phyloP scores from a whole-genome alignment of 495 filamentous ascomycete species.

The Aspergillus nanangensis region DNA sequence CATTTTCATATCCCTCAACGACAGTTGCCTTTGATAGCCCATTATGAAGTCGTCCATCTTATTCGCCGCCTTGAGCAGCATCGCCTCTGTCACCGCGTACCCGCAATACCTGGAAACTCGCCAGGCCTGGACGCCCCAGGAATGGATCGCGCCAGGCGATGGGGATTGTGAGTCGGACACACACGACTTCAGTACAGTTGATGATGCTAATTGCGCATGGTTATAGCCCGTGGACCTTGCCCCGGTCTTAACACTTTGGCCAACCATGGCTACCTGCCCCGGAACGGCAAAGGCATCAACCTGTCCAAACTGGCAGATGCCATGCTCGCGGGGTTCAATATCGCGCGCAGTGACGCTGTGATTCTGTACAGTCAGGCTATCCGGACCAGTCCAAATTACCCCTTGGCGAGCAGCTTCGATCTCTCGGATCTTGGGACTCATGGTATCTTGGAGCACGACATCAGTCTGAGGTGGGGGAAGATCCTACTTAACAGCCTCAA shows the following conservation, averaged over 20 bases:
- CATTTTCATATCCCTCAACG: too few relatives aligned
- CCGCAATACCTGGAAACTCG: slow-evolving; percentile 7
- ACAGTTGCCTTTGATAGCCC: too few relatives aligned
- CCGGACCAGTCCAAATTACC: slow-evolving; percentile 6
- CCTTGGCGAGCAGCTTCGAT: slow-evolving; percentile 2
- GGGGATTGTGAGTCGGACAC: slow-evolving; percentile 6
- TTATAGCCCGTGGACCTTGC: slow-evolving; percentile 21
- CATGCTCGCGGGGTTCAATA: slow-evolving; percentile 12
- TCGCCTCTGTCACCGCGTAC: slow-evolving; percentile 4
- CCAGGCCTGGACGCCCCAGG: slow-evolving; percentile 1
- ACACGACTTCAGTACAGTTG: not conserved
- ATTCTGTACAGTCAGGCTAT: slow-evolving; percentile 7
- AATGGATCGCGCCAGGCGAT: slow-evolving; percentile 9
- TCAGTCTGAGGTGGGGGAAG: slow-evolving; percentile 11
- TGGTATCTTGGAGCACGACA: slow-evolving; percentile 12
- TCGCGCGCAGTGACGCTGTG: slow-evolving; percentile 6
- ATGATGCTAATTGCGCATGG: not conserved
- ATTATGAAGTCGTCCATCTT: slow-evolving; percentile 10
- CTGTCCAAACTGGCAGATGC: slow-evolving; percentile 10
- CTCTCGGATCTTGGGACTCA: slow-evolving; percentile 6
- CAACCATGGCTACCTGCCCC: slow-evolving; percentile 53
- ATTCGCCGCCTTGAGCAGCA: not conserved
- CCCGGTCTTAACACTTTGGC: slow-evolving; percentile 52
- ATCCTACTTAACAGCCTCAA: too few relatives aligned
- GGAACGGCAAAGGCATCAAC: slow-evolving; percentile 9